phyloP scores from a whole-genome alignment of 176 grass and related monocot genomes.

The Triticum turgidum region DNA sequence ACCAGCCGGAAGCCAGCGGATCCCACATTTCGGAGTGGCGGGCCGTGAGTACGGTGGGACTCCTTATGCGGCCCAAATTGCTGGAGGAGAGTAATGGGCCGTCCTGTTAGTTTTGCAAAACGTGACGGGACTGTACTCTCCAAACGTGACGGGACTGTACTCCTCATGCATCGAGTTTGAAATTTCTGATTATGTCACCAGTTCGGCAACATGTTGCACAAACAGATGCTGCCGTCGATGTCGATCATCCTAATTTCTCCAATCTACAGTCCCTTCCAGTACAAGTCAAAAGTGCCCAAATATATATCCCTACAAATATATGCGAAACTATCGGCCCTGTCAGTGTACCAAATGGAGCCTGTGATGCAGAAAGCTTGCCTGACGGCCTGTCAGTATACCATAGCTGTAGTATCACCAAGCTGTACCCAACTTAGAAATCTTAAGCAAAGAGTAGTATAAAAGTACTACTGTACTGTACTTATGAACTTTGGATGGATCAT shows the following conservation, averaged over 20 bases:
- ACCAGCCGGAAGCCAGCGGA: too few species aligned
- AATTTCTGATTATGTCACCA: background rate
- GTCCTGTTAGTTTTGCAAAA: background rate
- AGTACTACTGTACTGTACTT: background rate
- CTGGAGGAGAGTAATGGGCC: background rate
- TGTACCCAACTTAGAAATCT: constrained; percentile 4
- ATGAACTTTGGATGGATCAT: background rate
- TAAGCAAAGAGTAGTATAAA: background rate
- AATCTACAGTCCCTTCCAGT: background rate
- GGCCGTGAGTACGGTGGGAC: too few species aligned
- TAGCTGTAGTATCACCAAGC: background rate
- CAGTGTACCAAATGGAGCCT: constrained; percentile 17
- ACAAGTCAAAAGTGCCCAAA: background rate
- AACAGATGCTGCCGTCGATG: background rate
- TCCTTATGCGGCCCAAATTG: background rate
- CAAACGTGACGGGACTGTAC: too few species aligned
- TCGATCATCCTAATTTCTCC: background rate
- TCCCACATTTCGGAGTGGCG: too few species aligned
- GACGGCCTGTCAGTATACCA: too few species aligned
- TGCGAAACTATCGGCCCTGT: background rate
- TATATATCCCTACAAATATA: background rate
- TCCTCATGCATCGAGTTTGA: background rate
- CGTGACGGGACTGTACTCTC: too few species aligned
- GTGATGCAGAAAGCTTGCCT: constrained; percentile 24
- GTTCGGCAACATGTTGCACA: background rate